phyloP scores from a whole-genome alignment of 1,139 yeast genomes.

The Diutina siamensis region DNA sequence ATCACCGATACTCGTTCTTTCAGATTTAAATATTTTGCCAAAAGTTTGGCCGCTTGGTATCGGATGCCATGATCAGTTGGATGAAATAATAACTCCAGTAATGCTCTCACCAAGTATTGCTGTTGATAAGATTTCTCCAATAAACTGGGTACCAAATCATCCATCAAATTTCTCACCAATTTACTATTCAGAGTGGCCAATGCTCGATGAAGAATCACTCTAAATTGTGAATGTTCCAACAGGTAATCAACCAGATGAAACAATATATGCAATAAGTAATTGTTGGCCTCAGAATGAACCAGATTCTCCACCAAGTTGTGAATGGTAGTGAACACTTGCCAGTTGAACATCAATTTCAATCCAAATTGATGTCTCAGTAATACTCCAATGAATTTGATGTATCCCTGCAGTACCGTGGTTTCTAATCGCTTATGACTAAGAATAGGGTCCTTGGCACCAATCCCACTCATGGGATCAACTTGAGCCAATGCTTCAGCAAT shows the following conservation, averaged over 20 bases:
- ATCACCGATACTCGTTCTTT: conserved; percentile 15
- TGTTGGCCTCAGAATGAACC: neutral
- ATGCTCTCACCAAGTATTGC: conserved; percentile 30
- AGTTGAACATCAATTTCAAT: conserved; percentile 51
- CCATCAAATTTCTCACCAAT: conserved; percentile 47
- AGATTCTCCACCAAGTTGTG: neutral
- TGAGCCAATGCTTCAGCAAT: conserved; percentile 83
- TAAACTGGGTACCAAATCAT: conserved; percentile 35
- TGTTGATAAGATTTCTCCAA: conserved; percentile 22
- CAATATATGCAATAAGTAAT: neutral
- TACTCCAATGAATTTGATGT: conserved; percentile 66
- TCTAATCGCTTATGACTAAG: conserved; percentile 51
- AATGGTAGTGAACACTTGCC: conserved; percentile 48
- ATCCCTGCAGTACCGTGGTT: conserved; percentile 62
- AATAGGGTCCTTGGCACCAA: conserved; percentile 62
- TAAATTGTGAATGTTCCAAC: neutral
- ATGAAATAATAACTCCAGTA: conserved; percentile 67
- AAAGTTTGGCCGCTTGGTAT: neutral
- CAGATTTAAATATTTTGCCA: conserved; percentile 10
- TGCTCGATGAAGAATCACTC: neutral
- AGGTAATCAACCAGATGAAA: conserved; percentile 2
- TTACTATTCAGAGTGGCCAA: conserved; percentile 18
- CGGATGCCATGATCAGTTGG: conserved; percentile 17
- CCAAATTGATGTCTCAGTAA: conserved; percentile 54
- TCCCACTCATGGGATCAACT: conserved; percentile 70